Evolutionary conservation across 345 rosid genomes (phyloP), one percentile per base, ranked within the genome.

Genomic region (Tarenaya hassleriana): DNA sequence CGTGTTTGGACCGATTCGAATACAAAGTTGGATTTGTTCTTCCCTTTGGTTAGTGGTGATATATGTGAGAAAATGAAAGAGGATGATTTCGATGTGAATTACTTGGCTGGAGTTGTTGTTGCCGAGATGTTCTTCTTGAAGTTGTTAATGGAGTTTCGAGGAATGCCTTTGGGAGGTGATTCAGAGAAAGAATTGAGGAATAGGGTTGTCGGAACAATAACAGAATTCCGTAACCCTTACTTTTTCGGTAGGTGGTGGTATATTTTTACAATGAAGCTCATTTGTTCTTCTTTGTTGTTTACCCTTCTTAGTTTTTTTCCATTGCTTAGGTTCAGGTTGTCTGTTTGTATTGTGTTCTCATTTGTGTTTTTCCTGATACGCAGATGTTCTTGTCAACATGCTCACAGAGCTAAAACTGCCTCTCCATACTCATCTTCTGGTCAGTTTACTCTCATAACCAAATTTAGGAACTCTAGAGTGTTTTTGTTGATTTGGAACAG

Each of bases 351-450:
- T 43, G 47, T 14, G 5, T 14, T 43, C 15, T 37, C 41, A 13
- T 37, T 37, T 8, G 14, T 34, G 16, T 45, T 61, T 46, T 16
- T 47, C 10, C 16, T 15, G 6, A 40, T 31, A 55, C 56, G 34
- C 78, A 78, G 88, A 78, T 53, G 69, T 68, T 32, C 74, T 82
- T 12, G 50, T 67, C 52, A 72, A 67, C 65, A 70, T 70, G 75
- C 72, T 78, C 66, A 47, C 72, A 67, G 69, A 73, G 72, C 67
- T 68, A 16, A 42, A 60, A 41, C 61, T 76, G 46, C 80, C 77
- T 21, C 64, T 72, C 41, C 32, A n/a, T 21, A 42, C 63, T 66
- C 47, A 71, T 15, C 15, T 81, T 34, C 39, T 74, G 82, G 88
- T 81, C 44, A 58, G 84, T 70, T 31, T 50, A 12, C 45, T 17